Conservation (phyloP, 2,329 filamentous ascomycete species). For the Pezicula neosporulosa region DNA sequence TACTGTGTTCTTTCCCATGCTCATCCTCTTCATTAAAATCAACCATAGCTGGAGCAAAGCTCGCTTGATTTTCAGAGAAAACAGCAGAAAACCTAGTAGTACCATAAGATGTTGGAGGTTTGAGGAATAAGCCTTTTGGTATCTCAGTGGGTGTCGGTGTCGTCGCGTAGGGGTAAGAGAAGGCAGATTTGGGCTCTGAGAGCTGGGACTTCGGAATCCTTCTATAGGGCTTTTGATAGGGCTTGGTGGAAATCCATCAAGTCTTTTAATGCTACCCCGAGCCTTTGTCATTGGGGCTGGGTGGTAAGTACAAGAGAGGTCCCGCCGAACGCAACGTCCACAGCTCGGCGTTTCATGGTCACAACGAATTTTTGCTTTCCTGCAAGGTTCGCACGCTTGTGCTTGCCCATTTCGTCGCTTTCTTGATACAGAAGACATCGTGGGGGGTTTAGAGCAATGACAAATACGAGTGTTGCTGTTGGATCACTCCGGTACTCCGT, state of each 20-base stretch:
- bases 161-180: not conserved
- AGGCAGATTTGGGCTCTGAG: not conserved
- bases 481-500: too few relatives aligned
- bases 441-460: too few relatives aligned
- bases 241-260: not conserved
- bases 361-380: not conserved
- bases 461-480: too few relatives aligned
- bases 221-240: not conserved
- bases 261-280: not conserved
- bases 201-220: too few relatives aligned
- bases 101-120: not conserved
- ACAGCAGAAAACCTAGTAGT: not conserved
- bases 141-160: not conserved
- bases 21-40: not conserved
- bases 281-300: slow-evolving; percentile 6
- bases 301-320: slow-evolving; percentile 7
- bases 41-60: not conserved
- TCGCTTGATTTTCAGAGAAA: not conserved
- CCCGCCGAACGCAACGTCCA: slow-evolving; percentile 3
- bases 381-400: slow-evolving; percentile 4
- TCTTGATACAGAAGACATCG: too few relatives aligned
- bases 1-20: not conserved
- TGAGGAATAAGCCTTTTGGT: not conserved
- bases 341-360: slow-evolving; percentile 5
- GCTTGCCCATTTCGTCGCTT: slow-evolving; percentile 8